Percentiles rank a stretch among this genome's conserved stretches.
phyloP scores from a whole-genome alignment of 345 rosid species.

The Eutrema yunnanense region DNA sequence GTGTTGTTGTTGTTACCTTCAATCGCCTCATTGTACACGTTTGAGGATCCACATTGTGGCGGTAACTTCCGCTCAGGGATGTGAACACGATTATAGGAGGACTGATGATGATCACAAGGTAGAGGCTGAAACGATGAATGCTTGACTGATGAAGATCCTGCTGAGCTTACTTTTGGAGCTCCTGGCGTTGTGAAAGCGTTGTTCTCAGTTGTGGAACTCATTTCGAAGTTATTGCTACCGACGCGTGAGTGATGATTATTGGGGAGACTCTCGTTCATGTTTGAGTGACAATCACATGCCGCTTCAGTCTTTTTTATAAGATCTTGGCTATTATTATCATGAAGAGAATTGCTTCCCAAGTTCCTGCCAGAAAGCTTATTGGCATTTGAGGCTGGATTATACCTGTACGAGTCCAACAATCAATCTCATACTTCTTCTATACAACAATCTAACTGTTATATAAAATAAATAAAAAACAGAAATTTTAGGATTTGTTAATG shows the following conservation, averaged over 20 bases:
- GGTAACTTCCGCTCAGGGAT: constrained; percentile 19
- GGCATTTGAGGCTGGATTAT: constrained; percentile 46
- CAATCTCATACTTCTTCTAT: not conserved
- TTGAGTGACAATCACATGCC: constrained; percentile 30
- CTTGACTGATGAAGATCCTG: constrained; percentile 34
- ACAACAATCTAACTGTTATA: not conserved
- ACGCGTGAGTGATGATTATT: constrained; percentile 48
- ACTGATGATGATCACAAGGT: constrained; percentile 20
- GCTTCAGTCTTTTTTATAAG: constrained; percentile 40
- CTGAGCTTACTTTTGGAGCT: constrained; percentile 31
- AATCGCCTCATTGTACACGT: constrained; percentile 23
- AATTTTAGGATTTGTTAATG: not conserved
- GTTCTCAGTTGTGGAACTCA: constrained; percentile 42
- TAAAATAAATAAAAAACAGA: not conserved
- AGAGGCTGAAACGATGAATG: constrained; percentile 16
- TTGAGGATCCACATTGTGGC: constrained; percentile 29
- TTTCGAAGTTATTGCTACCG: constrained; percentile 51
- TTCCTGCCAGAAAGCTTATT: constrained; percentile 51
- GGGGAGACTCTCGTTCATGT: constrained; percentile 33
- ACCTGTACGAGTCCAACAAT: constrained; percentile 40
- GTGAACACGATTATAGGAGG: constrained; percentile 14
- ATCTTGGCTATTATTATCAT: constrained; percentile 35
- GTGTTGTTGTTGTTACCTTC: constrained; percentile 32
- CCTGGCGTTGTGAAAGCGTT: constrained; percentile 38
- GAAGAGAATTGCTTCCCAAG: constrained; percentile 48